phyloP scores from a whole-genome alignment of 345 rosid species.

The Punica granatum region DNA sequence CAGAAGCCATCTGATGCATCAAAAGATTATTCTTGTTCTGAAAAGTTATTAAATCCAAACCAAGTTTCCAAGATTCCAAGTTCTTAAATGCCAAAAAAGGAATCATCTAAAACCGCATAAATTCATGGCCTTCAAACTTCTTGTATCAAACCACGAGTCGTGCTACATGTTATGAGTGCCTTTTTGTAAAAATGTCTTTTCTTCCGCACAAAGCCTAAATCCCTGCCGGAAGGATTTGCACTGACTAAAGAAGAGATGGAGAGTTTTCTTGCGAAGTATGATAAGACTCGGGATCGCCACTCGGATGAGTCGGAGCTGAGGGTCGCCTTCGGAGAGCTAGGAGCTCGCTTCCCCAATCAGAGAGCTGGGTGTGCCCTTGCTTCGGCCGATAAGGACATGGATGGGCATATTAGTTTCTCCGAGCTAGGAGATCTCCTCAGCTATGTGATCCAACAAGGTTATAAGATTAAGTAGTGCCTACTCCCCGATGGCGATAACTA shows the following conservation, averaged over 20 bases:
- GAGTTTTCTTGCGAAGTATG: not conserved
- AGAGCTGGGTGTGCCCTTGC: not conserved
- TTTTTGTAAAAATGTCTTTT: too few species aligned
- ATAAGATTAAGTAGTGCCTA: not conserved
- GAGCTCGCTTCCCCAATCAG: not conserved
- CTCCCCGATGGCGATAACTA: not conserved
- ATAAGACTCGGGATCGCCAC: not conserved
- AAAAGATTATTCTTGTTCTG: not conserved
- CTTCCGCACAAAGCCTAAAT: too few species aligned
- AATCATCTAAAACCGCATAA: too few species aligned
- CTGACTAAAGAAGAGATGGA: not conserved
- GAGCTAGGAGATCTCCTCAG: not conserved
- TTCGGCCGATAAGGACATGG: not conserved
- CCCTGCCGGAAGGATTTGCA: too few species aligned
- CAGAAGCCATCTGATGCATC: not conserved
- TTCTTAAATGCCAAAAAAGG: too few species aligned
- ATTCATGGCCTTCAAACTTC: too few species aligned
- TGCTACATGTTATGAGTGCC: too few species aligned
- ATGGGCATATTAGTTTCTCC: not conserved
- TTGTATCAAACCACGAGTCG: too few species aligned
- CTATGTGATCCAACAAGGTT: not conserved
- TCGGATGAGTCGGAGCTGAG: not conserved
- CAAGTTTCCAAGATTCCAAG: too few species aligned
- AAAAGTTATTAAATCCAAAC: too few species aligned
- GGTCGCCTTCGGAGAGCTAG: not conserved